Conservation (phyloP, 2,329 filamentous ascomycete species). For the Pestalotiopsis fici region DNA sequence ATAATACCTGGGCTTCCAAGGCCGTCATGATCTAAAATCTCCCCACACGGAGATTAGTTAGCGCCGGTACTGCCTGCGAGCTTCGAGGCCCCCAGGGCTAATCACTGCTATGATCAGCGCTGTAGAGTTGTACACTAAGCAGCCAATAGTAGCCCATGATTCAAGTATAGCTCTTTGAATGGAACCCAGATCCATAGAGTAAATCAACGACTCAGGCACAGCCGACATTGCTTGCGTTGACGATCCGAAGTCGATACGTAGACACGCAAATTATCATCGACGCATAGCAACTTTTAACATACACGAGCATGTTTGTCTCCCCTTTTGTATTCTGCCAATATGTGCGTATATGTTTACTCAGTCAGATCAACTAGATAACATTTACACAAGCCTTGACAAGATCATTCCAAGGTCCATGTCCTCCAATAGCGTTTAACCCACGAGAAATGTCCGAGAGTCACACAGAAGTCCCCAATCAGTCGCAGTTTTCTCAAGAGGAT, state of each 20-base stretch:
- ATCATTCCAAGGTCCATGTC: no score
- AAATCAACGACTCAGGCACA: not conserved
- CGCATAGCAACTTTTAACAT: no score
- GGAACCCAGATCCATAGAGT: not conserved
- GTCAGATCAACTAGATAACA: no score
- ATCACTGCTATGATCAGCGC: not conserved
- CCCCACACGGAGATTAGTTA: not conserved
- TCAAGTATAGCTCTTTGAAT: not conserved
- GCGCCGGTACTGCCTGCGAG: not conserved
- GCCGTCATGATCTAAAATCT: not conserved
- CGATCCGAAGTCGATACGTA: not conserved
- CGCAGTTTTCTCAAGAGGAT: no score
- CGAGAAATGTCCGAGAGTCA: no score
- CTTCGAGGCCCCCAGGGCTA: not conserved
- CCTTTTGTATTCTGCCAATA: no score
- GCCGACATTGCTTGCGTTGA: not conserved
- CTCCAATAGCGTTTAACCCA: no score
- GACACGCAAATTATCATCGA: no score
- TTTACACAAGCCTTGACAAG: no score
- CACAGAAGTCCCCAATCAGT: no score
- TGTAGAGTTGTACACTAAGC: not conserved
- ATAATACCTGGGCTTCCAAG: not conserved
- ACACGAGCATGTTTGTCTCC: no score
- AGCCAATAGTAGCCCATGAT: not conserved
- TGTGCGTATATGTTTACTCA: no score